Evolutionary conservation across 2,329 filamentous ascomycete species (phyloP).

Genomic region (Verticillium tricorpus): DNA sequence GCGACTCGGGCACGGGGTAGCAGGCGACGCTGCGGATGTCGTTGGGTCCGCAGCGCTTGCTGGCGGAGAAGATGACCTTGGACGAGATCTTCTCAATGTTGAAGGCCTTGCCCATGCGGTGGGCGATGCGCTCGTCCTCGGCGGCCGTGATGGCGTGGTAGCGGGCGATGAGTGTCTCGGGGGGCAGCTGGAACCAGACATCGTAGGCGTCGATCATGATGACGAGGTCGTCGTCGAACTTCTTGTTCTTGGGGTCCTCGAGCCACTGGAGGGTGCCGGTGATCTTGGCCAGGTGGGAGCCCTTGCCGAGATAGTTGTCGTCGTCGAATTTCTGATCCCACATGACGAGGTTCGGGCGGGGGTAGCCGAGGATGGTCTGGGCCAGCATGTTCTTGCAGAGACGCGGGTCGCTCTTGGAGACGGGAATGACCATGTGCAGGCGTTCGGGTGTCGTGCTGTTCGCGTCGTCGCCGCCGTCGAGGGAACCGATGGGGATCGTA

Average conservation of each 20-base stretch:
- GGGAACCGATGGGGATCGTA: neutral
- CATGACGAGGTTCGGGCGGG: slow-evolving; percentile 1
- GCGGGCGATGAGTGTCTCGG: slow-evolving; percentile 18
- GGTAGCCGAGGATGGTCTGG: slow-evolving; percentile 4
- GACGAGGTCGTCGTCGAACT: slow-evolving; percentile 6
- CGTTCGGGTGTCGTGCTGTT: neutral
- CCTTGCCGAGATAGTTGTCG: slow-evolving; percentile 3
- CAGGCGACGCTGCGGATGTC: slow-evolving; percentile 17
- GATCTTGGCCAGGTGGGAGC: slow-evolving; percentile 23
- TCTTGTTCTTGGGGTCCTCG: slow-evolving; percentile 8
- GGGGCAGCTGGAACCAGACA: slow-evolving; percentile 4
- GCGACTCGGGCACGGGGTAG: slow-evolving; percentile 17
- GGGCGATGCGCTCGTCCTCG: slow-evolving; percentile 17
- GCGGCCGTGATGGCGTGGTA: slow-evolving; percentile 18
- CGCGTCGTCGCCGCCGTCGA: neutral
- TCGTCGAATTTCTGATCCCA: slow-evolving; percentile 3
- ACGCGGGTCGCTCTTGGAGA: neutral
- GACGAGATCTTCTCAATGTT: slow-evolving; percentile 15
- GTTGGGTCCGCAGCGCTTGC: slow-evolving; percentile 22
- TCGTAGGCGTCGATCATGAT: slow-evolving; percentile 4
- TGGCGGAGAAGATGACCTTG: slow-evolving; percentile 20
- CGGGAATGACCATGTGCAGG: slow-evolving; percentile 1
- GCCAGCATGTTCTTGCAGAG: slow-evolving; percentile 3
- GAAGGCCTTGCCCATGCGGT: slow-evolving; percentile 18
- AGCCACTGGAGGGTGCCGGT: slow-evolving; percentile 20